Conservation (phyloP, 2,329 filamentous ascomycete species). For the Alternaria gaisen region DNA sequence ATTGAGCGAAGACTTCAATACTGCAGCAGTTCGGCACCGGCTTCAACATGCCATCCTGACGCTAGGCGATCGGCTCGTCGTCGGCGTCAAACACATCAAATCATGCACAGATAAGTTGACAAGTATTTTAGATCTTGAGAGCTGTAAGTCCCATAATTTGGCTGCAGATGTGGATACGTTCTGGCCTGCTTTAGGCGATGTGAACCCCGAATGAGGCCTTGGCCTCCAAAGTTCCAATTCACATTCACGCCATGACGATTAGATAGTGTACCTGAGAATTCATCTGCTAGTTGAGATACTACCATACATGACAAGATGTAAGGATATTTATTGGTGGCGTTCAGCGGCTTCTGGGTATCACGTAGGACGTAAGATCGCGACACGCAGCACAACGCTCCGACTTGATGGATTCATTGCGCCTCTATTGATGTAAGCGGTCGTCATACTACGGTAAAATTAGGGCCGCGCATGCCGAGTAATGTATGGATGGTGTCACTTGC, state of each 20-base stretch:
- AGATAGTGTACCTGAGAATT: not conserved
- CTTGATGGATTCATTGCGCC: not conserved
- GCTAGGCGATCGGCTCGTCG: not conserved
- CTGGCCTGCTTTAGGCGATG: not conserved
- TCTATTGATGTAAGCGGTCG: not conserved
- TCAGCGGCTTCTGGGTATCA: slow-evolving; percentile 10
- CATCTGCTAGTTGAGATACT: not conserved
- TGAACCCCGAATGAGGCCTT: not conserved
- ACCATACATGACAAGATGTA: not conserved
- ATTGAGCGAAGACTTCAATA: not conserved
- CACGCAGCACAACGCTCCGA: not conserved
- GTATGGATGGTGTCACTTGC: not conserved
- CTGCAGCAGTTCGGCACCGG: not conserved
- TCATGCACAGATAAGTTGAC: not conserved
- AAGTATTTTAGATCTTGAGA: not conserved
- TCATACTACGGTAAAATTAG: not conserved
- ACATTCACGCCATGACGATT: not conserved
- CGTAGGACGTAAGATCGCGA: slow-evolving; percentile 5
- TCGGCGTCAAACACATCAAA: not conserved
- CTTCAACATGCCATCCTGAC: not conserved
- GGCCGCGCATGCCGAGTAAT: not conserved
- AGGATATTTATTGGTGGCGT: slow-evolving; percentile 7
- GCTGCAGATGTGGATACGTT: not conserved
- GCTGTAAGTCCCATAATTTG: not conserved
- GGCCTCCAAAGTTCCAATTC: not conserved